Evolutionary conservation across 1,284 basidiomycete species (phyloP).

Genomic region (Agroathelia rolfsii): DNA sequence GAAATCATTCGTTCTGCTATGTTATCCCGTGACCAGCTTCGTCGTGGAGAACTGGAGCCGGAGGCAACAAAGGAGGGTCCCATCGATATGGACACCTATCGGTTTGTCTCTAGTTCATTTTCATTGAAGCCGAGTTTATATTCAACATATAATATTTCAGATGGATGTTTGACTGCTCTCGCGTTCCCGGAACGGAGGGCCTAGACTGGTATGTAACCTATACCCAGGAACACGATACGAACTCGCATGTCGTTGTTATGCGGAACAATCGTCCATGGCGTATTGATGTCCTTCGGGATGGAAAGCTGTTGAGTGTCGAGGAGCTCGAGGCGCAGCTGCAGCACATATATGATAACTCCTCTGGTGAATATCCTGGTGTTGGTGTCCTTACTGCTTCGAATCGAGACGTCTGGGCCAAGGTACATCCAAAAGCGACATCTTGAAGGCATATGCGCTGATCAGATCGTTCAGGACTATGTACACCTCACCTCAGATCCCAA

Average conservation of each 20-base stretch:
- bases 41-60: constrained; percentile 56
- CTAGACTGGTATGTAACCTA: constrained; percentile 73
- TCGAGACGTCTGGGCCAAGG: constrained; percentile 80
- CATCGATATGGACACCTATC: constrained; percentile 84
- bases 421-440: constrained; percentile 19
- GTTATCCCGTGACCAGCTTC: constrained; percentile 61
- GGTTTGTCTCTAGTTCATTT: constrained; percentile 30
- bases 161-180: constrained; percentile 91
- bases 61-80: constrained; percentile 69
- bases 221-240: constrained; percentile 48
- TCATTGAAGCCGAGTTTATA: neutral
- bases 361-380: constrained; percentile 56
- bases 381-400: constrained; percentile 72
- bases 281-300: constrained; percentile 47
- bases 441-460: no score
- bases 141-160: constrained; percentile 23
- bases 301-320: constrained; percentile 53
- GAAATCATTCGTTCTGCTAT: constrained; percentile 59
- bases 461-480: constrained; percentile 44
- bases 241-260: constrained; percentile 73
- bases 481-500: constrained; percentile 42
- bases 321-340: constrained; percentile 73
- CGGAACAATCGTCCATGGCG: constrained; percentile 75
- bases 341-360: constrained; percentile 60
- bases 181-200: constrained; percentile 63